Evolutionary conservation across 345 rosid genomes (phyloP), one percentile per base, ranked within the genome.

Genomic region (Noccaea caerulescens): DNA sequence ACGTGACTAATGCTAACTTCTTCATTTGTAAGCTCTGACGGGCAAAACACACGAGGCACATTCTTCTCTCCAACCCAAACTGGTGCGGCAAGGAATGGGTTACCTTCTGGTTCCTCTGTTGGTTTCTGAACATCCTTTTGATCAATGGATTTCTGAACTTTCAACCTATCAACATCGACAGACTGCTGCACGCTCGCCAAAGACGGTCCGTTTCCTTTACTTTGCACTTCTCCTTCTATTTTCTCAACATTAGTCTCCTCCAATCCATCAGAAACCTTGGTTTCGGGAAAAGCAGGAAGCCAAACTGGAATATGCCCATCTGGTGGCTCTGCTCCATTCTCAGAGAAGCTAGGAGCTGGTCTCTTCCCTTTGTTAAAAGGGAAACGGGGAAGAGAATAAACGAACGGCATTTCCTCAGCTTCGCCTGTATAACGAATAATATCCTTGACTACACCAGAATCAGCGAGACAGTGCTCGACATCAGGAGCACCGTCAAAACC

Each of bases 231-330:
- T 50, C 7, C 72, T 36, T 81, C 81, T 67, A 39, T 46, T 67
- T 66, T 82, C 20, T 64, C 82, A 18, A 49, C 54, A 32, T 46
- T 65, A 58, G 73, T 46, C 64, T 66, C 72, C 30, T 78, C 75
- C 55, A 46, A 47, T 42, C 18, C 77, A 63, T 60, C 70, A 66
- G 78, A 74, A 11, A 79, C 66, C 41, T 83, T 72, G 8, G 83
- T 80, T 84, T 79, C 84, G 27, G 97, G 96, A 79, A 91, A 89
- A 20, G 83, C 81, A 57, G 91, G 95, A 73, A 93, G 77, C 98
- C 98, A 93, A 73, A 73, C 65, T 0, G 98, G 98, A 56, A 91
- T 87, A 56, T 89, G 91, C 43, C 82, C 84, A 56, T 66, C 79
- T 51, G 88, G 96, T 77, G 96, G 88, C 80, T 86, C 91, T 62